phyloP scores from a whole-genome alignment of 2,329 filamentous ascomycete genomes.

The Colletotrichum lupini region DNA sequence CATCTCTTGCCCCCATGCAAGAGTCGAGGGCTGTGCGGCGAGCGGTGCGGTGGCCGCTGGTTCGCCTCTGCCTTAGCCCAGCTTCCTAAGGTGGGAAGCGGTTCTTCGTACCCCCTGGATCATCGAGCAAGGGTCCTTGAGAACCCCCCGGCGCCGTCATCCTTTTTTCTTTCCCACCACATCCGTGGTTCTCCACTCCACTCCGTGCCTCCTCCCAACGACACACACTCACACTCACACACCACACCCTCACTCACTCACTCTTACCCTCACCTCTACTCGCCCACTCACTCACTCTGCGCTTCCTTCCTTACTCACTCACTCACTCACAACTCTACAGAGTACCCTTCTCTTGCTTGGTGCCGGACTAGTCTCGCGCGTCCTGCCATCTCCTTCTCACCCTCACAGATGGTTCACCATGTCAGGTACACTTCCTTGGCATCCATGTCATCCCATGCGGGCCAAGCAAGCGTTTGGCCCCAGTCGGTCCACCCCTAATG shows the following conservation, averaged over 20 bases:
- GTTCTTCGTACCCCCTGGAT: neutral
- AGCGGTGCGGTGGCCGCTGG: neutral
- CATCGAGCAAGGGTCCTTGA: neutral
- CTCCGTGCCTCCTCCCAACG: too few relatives aligned
- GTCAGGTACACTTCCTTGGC: neutral
- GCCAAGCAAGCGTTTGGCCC: slow-evolving; percentile 33
- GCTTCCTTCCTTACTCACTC: neutral
- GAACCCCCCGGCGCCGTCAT: neutral
- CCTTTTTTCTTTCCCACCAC: neutral
- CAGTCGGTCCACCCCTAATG: slow-evolving; percentile 23
- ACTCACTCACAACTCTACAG: neutral
- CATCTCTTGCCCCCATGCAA: slow-evolving; percentile 29
- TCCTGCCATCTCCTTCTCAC: neutral
- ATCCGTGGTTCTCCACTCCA: neutral
- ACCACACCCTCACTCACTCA: neutral
- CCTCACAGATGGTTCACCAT: neutral
- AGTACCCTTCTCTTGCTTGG: neutral
- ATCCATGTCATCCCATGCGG: slow-evolving; percentile 21
- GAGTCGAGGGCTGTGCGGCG: slow-evolving; percentile 24
- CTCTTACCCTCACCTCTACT: neutral
- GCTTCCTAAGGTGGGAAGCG: slow-evolving; percentile 1
- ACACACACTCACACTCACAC: neutral
- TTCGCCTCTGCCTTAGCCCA: neutral
- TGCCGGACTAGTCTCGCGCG: neutral
- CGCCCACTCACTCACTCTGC: neutral